Evolutionary conservation across 305 asterid species (phyloP).

Genomic region (Euphrasia arctica): DNA sequence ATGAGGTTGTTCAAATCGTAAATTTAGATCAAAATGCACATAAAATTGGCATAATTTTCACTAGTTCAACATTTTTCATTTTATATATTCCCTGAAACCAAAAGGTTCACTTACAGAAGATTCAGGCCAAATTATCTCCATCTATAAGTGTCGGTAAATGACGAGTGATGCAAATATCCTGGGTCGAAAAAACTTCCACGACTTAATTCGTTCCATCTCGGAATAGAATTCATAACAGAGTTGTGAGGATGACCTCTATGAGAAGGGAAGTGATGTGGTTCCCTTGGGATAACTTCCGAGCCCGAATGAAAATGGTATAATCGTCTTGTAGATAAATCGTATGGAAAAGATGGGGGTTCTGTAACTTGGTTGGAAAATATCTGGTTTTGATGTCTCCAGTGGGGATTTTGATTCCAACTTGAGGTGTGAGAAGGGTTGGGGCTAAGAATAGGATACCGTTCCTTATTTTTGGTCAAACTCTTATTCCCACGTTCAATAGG

Average conservation of each 20-base stretch:
- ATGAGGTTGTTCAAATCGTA: too few species aligned
- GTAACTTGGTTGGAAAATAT: constrained; percentile 20
- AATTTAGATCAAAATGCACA: too few species aligned
- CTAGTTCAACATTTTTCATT: neutral
- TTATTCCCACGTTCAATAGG: constrained; percentile 27
- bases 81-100: neutral
- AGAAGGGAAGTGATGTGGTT: constrained; percentile 16
- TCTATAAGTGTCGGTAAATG: constrained; percentile 13
- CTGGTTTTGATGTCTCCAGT: constrained; percentile 27
- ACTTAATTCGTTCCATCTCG: constrained; percentile 18
- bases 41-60: neutral
- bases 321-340: constrained; percentile 23
- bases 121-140: constrained; percentile 21
- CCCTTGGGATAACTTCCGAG: constrained; percentile 19
- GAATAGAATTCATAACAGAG: neutral
- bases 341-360: constrained; percentile 26
- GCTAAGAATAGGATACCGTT: constrained; percentile 20
- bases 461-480: constrained; percentile 26
- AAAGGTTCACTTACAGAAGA: neutral
- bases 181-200: constrained; percentile 17
- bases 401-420: constrained; percentile 25
- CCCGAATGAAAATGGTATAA: constrained; percentile 20
- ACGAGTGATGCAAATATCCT: constrained; percentile 19
- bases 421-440: constrained; percentile 18
- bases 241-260: constrained; percentile 19